A percentile compares a stretch with the other conserved stretches of the same genome.
These are phyloP conservation scores for Ganoderma lingzhi DNA, from an alignment of 1,284 basidiomycete genomes.

Conservation along the genomic window DNA sequence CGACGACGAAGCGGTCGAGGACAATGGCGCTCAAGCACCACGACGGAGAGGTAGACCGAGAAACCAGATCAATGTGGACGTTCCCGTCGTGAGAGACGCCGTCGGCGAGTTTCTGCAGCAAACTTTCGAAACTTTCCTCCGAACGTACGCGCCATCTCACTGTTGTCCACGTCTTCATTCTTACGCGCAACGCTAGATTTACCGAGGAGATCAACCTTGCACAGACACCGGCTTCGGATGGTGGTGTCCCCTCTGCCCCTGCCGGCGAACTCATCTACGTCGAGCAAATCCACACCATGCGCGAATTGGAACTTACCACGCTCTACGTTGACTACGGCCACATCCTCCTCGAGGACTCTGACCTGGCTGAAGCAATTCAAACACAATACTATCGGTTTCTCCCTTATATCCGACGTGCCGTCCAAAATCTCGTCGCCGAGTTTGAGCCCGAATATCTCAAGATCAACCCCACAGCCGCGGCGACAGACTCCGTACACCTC, in stretches of 20 bases:
- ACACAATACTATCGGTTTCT: conserved; percentile 97
- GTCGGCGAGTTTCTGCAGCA: conserved; percentile 94
- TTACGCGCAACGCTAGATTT: conserved; percentile 58
- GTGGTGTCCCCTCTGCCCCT: conserved; percentile 59
- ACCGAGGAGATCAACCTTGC: conserved; percentile 82
- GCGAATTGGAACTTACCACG: conserved; percentile 92
- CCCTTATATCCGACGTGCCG: conserved; percentile 91
- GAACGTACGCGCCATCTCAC: conserved; percentile 67
- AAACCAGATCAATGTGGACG: conserved; percentile 64
- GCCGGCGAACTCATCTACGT: conserved; percentile 83
- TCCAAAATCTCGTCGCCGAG: conserved; percentile 89
- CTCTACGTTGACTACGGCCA: conserved; percentile 97
- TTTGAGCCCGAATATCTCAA: conserved; percentile 95
- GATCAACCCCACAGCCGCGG: conserved; percentile 83
- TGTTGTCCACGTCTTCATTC: background rate
- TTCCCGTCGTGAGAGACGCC: conserved; percentile 89
- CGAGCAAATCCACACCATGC: conserved; percentile 93
- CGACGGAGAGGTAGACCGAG: conserved; percentile 42
- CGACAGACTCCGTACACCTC: conserved; percentile 84
- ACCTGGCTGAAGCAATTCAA: conserved; percentile 92
- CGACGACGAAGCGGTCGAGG: conserved; percentile 56
- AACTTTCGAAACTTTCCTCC: conserved; percentile 90
- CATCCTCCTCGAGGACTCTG: conserved; percentile 88
- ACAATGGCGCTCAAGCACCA: conserved; percentile 41
- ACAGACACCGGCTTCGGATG: conserved; percentile 78